Evolutionary conservation across 2,329 filamentous ascomycete genomes (phyloP).

Genomic region (Nigrograna mackinnonii): DNA sequence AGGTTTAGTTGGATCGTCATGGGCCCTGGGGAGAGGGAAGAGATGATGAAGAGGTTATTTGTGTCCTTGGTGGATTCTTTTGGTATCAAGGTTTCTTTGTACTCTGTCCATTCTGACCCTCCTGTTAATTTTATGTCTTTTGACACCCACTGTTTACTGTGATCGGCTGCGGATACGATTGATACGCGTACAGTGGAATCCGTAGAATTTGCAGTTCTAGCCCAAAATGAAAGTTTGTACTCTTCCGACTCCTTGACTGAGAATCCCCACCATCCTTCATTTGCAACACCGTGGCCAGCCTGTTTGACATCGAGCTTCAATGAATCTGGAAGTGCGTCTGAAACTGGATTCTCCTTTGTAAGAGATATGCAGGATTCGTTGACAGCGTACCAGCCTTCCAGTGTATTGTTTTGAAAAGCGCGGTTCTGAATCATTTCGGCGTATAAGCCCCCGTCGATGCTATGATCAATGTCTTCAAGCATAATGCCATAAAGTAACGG

Average conservation of each 20-base stretch:
- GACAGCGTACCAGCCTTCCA: constrained; percentile 16
- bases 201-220: constrained; percentile 23
- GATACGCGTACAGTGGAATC: constrained; percentile 14
- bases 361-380: background rate
- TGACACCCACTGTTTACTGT: too few species aligned
- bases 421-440: background rate
- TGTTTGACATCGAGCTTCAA: background rate
- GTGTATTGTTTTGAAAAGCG: constrained; percentile 44
- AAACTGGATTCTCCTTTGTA: background rate
- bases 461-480: background rate
- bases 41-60: constrained; percentile 54
- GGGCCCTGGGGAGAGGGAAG: constrained; percentile 50
- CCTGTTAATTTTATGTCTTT: too few species aligned
- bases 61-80: constrained; percentile 35
- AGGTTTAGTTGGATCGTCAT: too few species aligned
- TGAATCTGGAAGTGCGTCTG: background rate
- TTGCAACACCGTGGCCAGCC: background rate
- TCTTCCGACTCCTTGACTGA: background rate
- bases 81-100: constrained; percentile 13
- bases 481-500: background rate
- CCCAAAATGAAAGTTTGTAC: too few species aligned
- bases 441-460: background rate
- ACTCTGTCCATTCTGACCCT: constrained; percentile 11
- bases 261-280: background rate
- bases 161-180: constrained; percentile 12